Evolutionary conservation across 1,284 basidiomycete species (phyloP).

Genomic region (Ceratobasidium sp.): DNA sequence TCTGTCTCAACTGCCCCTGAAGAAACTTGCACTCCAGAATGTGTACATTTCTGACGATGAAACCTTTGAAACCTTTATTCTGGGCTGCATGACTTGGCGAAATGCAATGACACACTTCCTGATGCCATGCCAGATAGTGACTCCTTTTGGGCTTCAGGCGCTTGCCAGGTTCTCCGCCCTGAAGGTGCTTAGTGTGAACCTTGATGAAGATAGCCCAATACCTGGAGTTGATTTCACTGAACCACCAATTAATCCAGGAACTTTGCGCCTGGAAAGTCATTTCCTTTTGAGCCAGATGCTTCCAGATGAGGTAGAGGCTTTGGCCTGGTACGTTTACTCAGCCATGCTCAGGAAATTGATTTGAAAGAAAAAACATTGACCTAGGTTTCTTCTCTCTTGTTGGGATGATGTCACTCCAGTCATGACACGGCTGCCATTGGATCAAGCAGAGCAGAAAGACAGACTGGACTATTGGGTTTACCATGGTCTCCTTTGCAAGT

Average conservation of each 20-base stretch:
- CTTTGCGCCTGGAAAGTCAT: not conserved
- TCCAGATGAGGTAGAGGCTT: not conserved
- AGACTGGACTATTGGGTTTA: constrained; percentile 4
- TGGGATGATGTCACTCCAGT: not conserved
- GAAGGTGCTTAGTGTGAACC: not conserved
- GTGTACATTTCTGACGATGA: not conserved
- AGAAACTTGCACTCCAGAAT: not conserved
- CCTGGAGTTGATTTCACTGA: no score
- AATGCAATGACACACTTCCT: not conserved
- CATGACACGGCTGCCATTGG: not conserved
- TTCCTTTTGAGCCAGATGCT: not conserved
- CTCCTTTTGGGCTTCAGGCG: not conserved
- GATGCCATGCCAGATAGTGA: not conserved
- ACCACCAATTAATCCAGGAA: not conserved
- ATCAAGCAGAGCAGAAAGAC: not conserved
- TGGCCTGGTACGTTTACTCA: not conserved
- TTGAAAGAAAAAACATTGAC: no score
- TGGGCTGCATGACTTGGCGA: not conserved
- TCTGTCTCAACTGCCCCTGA: not conserved
- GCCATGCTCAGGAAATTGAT: no score
- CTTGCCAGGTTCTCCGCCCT: not conserved
- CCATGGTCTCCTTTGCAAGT: not conserved
- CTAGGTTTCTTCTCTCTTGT: not conserved
- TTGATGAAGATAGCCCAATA: not conserved
- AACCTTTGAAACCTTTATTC: not conserved